These are phyloP conservation scores for Candida tunisiensis DNA, from an alignment of 1,139 yeast species.

Conservation along the genomic window DNA sequence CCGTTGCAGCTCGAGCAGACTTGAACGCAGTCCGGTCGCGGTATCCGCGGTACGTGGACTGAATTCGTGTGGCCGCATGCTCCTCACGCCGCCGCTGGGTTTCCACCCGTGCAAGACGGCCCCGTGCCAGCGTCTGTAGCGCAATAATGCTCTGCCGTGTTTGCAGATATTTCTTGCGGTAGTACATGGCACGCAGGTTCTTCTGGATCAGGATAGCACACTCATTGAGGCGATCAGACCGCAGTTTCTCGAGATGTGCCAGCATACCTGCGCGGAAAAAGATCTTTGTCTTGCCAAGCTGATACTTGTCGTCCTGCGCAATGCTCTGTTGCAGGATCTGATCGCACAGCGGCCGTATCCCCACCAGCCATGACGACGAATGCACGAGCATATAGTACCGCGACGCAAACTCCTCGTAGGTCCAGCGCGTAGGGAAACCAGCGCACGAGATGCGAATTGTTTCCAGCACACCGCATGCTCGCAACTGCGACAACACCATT, in stretches of 20 bases:
- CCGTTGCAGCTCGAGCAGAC: constrained; percentile 31
- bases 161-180: constrained; percentile 43
- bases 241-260: constrained; percentile 72
- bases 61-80: constrained; percentile 55
- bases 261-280: constrained; percentile 91
- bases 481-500: constrained; percentile 86
- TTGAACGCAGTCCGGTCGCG: constrained; percentile 32
- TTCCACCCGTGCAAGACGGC: constrained; percentile 39
- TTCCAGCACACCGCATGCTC: constrained; percentile 98
- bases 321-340: constrained; percentile 48
- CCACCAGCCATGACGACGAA: constrained; percentile 40
- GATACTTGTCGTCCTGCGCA: constrained; percentile 46
- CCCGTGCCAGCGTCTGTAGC: constrained; percentile 50
- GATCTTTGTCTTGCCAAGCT: constrained; percentile 65
- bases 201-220: constrained; percentile 83
- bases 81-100: constrained; percentile 42
- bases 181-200: constrained; percentile 51
- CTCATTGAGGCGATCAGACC: constrained; percentile 58
- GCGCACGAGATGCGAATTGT: constrained; percentile 95
- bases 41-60: constrained; percentile 56
- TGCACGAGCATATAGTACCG: constrained; percentile 74
- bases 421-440: constrained; percentile 95
- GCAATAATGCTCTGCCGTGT: constrained; percentile 36
- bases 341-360: constrained; percentile 45
- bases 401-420: constrained; percentile 84